Base-by-base conservation (phyloP, 192 early-diverging fungal genomes). In the Coemansia sp. region DNA sequence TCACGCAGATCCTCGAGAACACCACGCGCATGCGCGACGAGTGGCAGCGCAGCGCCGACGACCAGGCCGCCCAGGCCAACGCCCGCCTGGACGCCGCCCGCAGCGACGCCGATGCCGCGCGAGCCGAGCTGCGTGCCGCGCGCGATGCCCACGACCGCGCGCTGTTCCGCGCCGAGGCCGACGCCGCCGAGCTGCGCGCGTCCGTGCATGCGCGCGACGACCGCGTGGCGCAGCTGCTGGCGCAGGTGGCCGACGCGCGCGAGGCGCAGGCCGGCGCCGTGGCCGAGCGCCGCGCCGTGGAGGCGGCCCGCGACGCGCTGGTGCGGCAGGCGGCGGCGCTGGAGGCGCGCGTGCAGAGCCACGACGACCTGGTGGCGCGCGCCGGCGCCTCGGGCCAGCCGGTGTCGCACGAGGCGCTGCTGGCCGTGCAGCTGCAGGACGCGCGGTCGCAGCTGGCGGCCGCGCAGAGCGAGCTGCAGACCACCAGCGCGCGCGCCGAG, bases 361-460 rank as follows among this genome's bases (percentile, higher is more conserved):
- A 85, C 60, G 79, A 79, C 18, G 75, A 69, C 26, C 83, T 82
- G 26, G 73, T 83, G 16, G 70, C 82, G 62, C 69, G 81, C 16
- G 84, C 75, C 14, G 72, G 72, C 53, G 73, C 73, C 64, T 71
- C 72, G 56, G 70, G 66, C 35, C 57, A 70, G 25, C 25, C 62
- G 0, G 72, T 59, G 26, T 56, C 83, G 13, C 72, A 63, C 25
- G 77, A 85, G 39, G 68, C 78, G 39, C 69, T 84, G 69, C 75
- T 85, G 16, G 72, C 75, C 12, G 64, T 74, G 6, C 80, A 86
- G 47, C 69, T 90, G 31, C 70, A 75, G 14, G 82, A 84, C 11
- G 72, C 83, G 26, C 82, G 86, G 33, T 79, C 83, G 28, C 85
- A 90, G 67, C 71, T 89, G 3, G 79, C 82, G 26, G 55, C 79